Base-by-base conservation (phyloP, 257 asterid species). In the Jasminum sambac region DNA sequence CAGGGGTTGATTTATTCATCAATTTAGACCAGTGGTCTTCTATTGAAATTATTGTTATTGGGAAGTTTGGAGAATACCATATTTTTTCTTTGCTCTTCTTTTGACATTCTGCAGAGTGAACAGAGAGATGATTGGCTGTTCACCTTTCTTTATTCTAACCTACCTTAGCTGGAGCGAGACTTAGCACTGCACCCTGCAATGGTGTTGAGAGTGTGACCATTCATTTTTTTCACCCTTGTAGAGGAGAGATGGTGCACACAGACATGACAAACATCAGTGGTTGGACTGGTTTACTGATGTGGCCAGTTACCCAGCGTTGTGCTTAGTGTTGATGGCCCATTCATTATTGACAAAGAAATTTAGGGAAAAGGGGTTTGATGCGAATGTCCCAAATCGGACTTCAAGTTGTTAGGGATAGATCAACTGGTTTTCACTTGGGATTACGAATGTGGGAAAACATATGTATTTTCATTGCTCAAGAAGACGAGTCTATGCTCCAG, bases 401-500 rank as follows among this genome's bases (percentile, higher is more conserved):
- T 50, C 12, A 8, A 95, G 98, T 69, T 89, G 59, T 66, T 86
- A 43, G 85, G 80, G 71, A 62, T 76, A 76, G 70, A 64, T 81
- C 96, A 60, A 68, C 80, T 78, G 95, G 96, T 64, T 83, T 77
- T 89, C 26, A 38, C 64, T 67, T 83, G 84, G 48, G 85, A 64
- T 67, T 81, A 82, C 41, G 87, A 86, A 79, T 73, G 88, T n/a
- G 84, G 92, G 75, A 85, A 79, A 63, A 80, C 90, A 26, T 80
- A 96, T 2, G 93, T 89, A 58, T 91, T 94, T 80, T 94, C 99
- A 0, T 75, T 94, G 86, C 91, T 94, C 77, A 88, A 78, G 86
- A 91, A 85, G 82, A 94, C 84, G 87, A 94, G 99, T 80, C 85
- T 83, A 50, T 91, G 89, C 80, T 91, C 96, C 96, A 91, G 87